Evolutionary conservation across 2,329 filamentous ascomycete species (phyloP).

Genomic region (Ophiocordyceps camponoti-floridani): DNA sequence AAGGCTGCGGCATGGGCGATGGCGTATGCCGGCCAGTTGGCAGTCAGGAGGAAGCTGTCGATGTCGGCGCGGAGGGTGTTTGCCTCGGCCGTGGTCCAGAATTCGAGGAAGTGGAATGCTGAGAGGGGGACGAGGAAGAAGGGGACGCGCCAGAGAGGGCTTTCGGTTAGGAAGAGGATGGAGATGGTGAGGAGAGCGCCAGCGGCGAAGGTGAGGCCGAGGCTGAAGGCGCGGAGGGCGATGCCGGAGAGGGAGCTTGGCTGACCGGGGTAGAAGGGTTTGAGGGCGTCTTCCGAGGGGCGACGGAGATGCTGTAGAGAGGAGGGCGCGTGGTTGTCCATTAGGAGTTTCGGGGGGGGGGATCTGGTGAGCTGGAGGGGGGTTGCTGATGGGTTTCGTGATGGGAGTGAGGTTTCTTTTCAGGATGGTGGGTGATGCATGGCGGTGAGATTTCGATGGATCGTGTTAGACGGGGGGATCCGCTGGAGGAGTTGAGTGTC

Average conservation of each 20-base stretch:
- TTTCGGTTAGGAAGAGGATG: conserved; percentile 18
- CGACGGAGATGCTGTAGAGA: not conserved
- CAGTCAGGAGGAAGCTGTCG: conserved; percentile 63
- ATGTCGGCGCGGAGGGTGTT: conserved; percentile 60
- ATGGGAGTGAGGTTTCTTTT: no score
- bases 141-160: conserved; percentile 40
- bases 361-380: no score
- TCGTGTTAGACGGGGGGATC: no score
- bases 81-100: conserved; percentile 70
- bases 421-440: not conserved
- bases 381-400: no score
- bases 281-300: conserved; percentile 5
- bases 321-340: not conserved
- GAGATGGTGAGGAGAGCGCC: conserved; percentile 12
- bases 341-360: no score
- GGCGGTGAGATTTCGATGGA: no score
- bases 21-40: conserved; percentile 72
- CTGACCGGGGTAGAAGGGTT: conserved; percentile 24
- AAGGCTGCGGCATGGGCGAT: conserved; percentile 63
- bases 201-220: conserved; percentile 26
- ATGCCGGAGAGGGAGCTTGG: conserved; percentile 41
- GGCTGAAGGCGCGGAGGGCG: conserved; percentile 36
- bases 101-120: conserved; percentile 91
- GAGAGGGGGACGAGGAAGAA: conserved; percentile 54
- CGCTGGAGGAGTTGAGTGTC: no score